These are phyloP conservation scores for Herpomyces periplanetae DNA, from an alignment of 2,329 filamentous ascomycete species.

Conservation along the genomic window DNA sequence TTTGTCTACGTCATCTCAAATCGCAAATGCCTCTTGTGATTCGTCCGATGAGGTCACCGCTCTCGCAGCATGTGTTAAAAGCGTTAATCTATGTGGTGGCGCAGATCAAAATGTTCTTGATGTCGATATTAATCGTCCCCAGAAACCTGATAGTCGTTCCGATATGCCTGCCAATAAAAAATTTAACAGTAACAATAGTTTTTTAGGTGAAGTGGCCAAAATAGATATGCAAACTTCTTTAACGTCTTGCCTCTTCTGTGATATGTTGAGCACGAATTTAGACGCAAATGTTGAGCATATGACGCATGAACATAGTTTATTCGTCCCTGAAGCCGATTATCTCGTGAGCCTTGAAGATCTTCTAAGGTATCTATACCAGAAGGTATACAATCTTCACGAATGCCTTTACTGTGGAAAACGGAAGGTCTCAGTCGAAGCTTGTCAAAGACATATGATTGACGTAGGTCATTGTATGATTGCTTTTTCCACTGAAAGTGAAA, in stretches of 20 bases:
- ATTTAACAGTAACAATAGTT: too few relatives aligned
- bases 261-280: conserved; percentile 33
- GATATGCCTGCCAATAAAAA: too few relatives aligned
- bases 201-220: too few relatives aligned
- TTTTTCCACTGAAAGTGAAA: conserved; percentile 51
- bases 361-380: conserved; percentile 32
- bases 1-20: too few relatives aligned
- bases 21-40: too few relatives aligned
- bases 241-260: conserved; percentile 51
- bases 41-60: too few relatives aligned
- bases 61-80: too few relatives aligned
- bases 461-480: conserved; percentile 90
- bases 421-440: conserved; percentile 33
- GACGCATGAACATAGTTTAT: conserved; percentile 73
- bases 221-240: conserved; percentile 7
- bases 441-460: conserved; percentile 90
- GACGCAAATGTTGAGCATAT: conserved; percentile 53
- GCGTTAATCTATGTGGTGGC: too few relatives aligned
- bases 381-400: conserved; percentile 37
- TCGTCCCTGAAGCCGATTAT: conserved; percentile 60
- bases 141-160: too few relatives aligned
- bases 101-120: too few relatives aligned
- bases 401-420: conserved; percentile 61
- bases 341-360: conserved; percentile 47
- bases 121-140: too few relatives aligned